Evolutionary conservation across 441 rosid species (phyloP).

Genomic region (Populus hybrid): DNA sequence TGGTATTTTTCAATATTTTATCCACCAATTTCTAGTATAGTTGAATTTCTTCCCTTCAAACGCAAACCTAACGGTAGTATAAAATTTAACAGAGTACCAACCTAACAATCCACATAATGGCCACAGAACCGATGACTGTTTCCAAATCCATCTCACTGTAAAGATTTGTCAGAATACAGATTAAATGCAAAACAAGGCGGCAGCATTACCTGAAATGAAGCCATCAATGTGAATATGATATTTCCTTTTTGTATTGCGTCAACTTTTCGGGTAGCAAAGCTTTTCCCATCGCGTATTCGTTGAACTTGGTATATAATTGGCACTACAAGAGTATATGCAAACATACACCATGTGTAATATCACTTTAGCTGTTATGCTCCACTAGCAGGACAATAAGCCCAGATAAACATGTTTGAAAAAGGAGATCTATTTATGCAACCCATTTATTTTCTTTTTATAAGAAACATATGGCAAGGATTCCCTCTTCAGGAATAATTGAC

Average conservation of each 20-base stretch:
- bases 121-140: neutral
- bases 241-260: slow-evolving; percentile 90
- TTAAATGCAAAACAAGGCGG: slow-evolving; percentile 14
- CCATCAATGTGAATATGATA: slow-evolving; percentile 65
- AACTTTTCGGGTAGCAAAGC: slow-evolving; percentile 87
- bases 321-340: slow-evolving; percentile 41
- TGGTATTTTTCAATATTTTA: neutral
- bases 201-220: slow-evolving; percentile 79
- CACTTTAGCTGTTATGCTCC: slow-evolving; percentile 4
- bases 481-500: too few species aligned
- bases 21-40: neutral
- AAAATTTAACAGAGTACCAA: neutral
- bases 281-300: slow-evolving; percentile 88
- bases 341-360: neutral
- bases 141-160: neutral
- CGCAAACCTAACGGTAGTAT: neutral
- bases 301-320: slow-evolving; percentile 79
- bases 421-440: neutral
- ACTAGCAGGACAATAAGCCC: neutral
- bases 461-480: neutral
- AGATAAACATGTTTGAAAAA: neutral
- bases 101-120: neutral
- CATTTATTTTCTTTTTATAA: neutral
- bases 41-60: neutral
- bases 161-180: neutral